Percentiles rank a stretch among this genome's conserved stretches.
Conservation (phyloP, 2,329 filamentous ascomycete species). For the Aspergillus eucalypticola region DNA sequence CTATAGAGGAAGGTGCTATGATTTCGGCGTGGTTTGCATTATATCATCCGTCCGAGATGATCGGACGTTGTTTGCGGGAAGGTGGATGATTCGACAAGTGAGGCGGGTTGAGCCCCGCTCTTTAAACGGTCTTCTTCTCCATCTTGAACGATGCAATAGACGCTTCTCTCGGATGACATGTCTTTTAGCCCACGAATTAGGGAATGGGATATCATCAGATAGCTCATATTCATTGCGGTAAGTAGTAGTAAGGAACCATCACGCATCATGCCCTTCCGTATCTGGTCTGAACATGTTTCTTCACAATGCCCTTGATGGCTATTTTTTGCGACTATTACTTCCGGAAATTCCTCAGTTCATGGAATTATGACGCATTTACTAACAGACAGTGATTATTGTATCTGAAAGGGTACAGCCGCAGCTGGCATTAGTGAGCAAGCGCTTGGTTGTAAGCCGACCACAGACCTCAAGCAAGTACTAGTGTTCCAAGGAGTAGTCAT, state of each 20-base stretch:
- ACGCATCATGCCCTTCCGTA: too few species aligned
- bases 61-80: constrained; percentile 14
- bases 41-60: constrained; percentile 6
- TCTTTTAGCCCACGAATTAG: not conserved
- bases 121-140: not conserved
- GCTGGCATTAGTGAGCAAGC: not conserved
- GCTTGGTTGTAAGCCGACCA: not conserved
- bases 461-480: not conserved
- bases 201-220: too few species aligned
- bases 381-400: too few species aligned
- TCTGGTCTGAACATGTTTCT: too few species aligned
- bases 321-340: too few species aligned
- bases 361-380: not conserved
- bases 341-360: not conserved
- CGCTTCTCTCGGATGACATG: not conserved
- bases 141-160: not conserved
- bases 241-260: too few species aligned
- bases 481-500: too few species aligned
- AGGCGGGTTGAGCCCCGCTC: not conserved
- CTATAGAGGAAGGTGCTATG: not conserved
- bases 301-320: too few species aligned
- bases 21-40: constrained; percentile 7
- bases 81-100: constrained; percentile 9
- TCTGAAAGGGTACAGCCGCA: not conserved
- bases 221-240: too few species aligned